A percentile compares a stretch with the other conserved stretches of the same genome.
phyloP scores from a whole-genome alignment of 768 basidiomycete species.

The Agaricus blazei region DNA sequence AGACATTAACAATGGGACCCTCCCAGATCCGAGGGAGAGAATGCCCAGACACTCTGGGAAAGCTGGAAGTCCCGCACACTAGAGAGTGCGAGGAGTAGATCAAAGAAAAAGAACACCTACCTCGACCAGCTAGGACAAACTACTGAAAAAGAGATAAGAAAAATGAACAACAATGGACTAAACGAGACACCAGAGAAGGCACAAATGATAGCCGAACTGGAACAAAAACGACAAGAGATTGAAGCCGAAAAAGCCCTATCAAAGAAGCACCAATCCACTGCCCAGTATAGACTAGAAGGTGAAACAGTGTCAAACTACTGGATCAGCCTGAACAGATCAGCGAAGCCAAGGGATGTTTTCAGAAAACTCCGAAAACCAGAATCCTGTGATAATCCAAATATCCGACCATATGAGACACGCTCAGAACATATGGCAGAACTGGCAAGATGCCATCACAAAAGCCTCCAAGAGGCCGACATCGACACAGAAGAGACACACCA shows the following conservation, averaged over 20 bases:
- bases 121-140: too few species aligned
- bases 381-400: neutral
- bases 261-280: slow-evolving; percentile 1
- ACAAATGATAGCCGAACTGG: neutral
- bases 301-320: slow-evolving; percentile 12
- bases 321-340: slow-evolving; percentile 6
- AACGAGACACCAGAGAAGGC: too few species aligned
- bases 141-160: too few species aligned
- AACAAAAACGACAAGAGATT: neutral
- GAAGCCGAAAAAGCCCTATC: neutral
- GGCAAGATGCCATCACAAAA: slow-evolving; percentile 21
- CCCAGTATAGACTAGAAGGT: slow-evolving; percentile 4
- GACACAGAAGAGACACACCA: neutral
- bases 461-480: slow-evolving; percentile 19
- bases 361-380: neutral
- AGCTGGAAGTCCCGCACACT: neutral
- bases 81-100: too few species aligned
- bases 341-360: slow-evolving; percentile 13
- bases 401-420: slow-evolving; percentile 12
- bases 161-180: too few species aligned
- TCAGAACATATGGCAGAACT: slow-evolving; percentile 28
- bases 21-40: neutral
- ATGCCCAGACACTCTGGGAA: slow-evolving; percentile 5
- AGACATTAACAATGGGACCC: neutral
- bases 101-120: too few species aligned